Evolutionary conservation across 2,329 filamentous ascomycete species (phyloP).

Genomic region (Fusarium albosuccineum): DNA sequence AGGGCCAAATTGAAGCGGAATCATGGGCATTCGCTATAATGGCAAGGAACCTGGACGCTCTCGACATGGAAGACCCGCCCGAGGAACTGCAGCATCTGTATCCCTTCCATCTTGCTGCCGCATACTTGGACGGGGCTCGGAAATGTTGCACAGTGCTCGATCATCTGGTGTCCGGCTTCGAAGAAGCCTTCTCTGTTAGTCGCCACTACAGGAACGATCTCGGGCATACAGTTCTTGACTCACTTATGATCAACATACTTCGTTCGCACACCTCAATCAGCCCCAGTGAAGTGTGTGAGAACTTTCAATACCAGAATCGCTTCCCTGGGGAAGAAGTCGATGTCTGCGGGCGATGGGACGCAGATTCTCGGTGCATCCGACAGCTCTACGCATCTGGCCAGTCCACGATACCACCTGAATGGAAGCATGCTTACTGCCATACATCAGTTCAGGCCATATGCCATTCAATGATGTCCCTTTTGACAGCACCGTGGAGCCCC

Average conservation of each 20-base stretch:
- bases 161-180: background rate
- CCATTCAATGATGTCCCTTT: background rate
- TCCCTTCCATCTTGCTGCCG: background rate
- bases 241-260: background rate
- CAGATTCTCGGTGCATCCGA: background rate
- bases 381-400: background rate
- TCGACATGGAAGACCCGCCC: background rate
- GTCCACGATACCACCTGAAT: background rate
- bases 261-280: background rate
- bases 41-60: background rate
- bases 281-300: background rate
- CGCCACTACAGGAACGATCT: background rate
- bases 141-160: background rate
- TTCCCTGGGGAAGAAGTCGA: background rate
- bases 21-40: constrained; percentile 1
- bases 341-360: background rate
- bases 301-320: background rate
- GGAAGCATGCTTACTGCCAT: background rate
- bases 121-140: background rate
- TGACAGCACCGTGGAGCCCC: background rate
- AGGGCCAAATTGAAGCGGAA: background rate
- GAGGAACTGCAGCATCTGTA: background rate
- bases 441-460: background rate
- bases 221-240: background rate
- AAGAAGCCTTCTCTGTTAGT: background rate